Percentiles rank a stretch among this genome's conserved stretches.
These are phyloP conservation scores for Tolypocladium ophioglossoides DNA, from an alignment of 2,329 filamentous ascomycete genomes.

Conservation along the genomic window DNA sequence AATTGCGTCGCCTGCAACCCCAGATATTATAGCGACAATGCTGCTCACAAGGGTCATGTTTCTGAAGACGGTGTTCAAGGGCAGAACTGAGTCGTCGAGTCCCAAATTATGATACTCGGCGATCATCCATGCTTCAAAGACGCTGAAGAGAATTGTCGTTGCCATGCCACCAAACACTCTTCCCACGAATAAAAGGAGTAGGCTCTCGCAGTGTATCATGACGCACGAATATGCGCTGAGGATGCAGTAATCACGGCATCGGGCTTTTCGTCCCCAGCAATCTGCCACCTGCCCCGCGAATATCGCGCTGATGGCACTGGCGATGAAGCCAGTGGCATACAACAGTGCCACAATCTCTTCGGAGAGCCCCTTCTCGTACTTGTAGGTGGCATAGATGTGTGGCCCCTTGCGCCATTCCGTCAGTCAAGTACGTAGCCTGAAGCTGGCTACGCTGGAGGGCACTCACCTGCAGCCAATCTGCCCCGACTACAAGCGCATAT, in stretches of 20 bases:
- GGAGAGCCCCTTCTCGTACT: conserved; percentile 34
- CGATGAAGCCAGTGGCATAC: conserved; percentile 36
- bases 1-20: conserved; percentile 40
- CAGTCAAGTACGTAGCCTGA: background rate
- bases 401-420: conserved; percentile 22
- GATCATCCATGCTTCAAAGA: conserved; percentile 52
- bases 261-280: conserved; percentile 36
- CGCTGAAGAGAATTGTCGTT: conserved; percentile 46
- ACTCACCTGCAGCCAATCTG: conserved; percentile 1
- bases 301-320: conserved; percentile 33
- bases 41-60: conserved; percentile 42
- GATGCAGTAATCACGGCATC: conserved; percentile 43
- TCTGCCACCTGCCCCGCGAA: conserved; percentile 28
- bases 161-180: conserved; percentile 44
- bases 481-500: background rate
- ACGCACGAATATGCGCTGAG: conserved; percentile 41
- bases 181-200: conserved; percentile 38
- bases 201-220: conserved; percentile 33
- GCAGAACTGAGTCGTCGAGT: conserved; percentile 27
- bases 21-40: conserved; percentile 42
- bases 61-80: conserved; percentile 41
- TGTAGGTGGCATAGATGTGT: conserved; percentile 41
- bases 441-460: background rate
- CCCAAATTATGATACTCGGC: conserved; percentile 40
- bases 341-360: conserved; percentile 33